A percentile compares a stretch with the other conserved stretches of the same genome.
These are phyloP conservation scores for Nicotiana paniculata DNA, from an alignment of 257 asterid species.

Conservation along the genomic window DNA sequence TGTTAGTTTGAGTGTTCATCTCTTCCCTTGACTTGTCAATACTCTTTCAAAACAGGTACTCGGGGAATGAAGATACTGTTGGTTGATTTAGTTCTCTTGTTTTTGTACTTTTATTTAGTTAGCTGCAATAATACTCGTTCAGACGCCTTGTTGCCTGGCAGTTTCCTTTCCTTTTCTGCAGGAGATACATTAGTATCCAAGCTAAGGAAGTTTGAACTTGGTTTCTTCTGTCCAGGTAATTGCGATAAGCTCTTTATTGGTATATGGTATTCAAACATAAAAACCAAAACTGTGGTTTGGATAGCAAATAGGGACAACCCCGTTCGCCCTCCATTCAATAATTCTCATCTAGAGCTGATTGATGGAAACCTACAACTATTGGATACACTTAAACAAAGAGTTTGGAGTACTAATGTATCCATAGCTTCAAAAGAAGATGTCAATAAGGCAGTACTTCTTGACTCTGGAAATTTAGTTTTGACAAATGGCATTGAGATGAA, in stretches of 20 bases:
- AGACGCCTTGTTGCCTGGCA: background rate
- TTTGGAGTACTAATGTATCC: background rate
- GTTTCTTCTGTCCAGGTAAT: constrained; percentile 25
- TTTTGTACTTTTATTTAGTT: background rate
- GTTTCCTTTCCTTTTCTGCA: background rate
- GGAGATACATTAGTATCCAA: constrained; percentile 3
- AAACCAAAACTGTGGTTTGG: constrained; percentile 30
- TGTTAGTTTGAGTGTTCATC: background rate
- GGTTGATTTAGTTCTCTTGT: background rate
- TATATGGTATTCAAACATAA: constrained; percentile 36
- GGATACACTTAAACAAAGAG: background rate
- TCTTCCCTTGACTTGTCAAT: background rate
- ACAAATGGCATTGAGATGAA: background rate
- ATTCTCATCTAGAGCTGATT: background rate
- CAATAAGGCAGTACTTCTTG: constrained; percentile 9
- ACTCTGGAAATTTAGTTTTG: constrained; percentile 12
- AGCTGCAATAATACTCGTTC: background rate
- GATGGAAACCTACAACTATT: constrained; percentile 4
- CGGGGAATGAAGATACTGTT: background rate
- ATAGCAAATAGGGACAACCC: constrained; percentile 31
- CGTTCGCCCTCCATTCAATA: background rate
- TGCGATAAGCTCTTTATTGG: constrained; percentile 21
- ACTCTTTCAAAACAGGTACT: background rate
- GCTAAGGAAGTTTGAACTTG: constrained; percentile 14
- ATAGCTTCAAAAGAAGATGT: background rate